Evolutionary conservation across 768 basidiomycete species (phyloP), one percentile per base, ranked within the genome.

Genomic region (Melanogaster broomeanus): DNA sequence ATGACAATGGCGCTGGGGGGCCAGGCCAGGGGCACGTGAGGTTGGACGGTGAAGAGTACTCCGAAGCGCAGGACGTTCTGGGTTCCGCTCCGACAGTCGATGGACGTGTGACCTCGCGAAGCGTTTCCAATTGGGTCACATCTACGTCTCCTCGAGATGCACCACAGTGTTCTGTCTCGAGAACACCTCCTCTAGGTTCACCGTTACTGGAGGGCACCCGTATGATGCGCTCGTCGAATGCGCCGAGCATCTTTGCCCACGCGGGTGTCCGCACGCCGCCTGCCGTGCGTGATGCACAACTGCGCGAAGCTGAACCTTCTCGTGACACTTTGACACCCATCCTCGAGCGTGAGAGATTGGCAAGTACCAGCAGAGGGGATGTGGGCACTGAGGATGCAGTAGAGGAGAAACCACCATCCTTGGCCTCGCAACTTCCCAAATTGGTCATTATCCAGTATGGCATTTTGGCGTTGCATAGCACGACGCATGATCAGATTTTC

Each of bases 361-460:
- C 70, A 37, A 63, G 54, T 19, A 55, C 24, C 34, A 25, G 57
- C 59, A 50, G 64, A 66, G 34, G 40, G 0, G 64, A 52, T 39
- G 55, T 51, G 24, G 74, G 74, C 35, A 57, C 71, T 5, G 40
- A 51, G 1, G 79, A 81, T 48, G 76, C 68, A 15, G 62, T 71
- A 12, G 55, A 66, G 10, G 83, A 82, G 66, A 83, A 83, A 60
- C 74, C 80, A 18, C 84, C 83, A 2, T 86, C 88, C 12, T 66
- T 91, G 56, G 70, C 82, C 56, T 85, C 84, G 19, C 84, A 88
- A 61, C 73, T 98, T 25, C 96, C 96, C 6, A 62, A 92, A 30
- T 65, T 88, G 57, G 83, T 98, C 61, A 97, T 98, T 59, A 62
- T 90, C 16, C 95, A 97, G 71, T 97, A 97, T 68, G 90, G 90